Base-by-base conservation (phyloP, 164 flowering plant species). In the Annona squamosa region DNA sequence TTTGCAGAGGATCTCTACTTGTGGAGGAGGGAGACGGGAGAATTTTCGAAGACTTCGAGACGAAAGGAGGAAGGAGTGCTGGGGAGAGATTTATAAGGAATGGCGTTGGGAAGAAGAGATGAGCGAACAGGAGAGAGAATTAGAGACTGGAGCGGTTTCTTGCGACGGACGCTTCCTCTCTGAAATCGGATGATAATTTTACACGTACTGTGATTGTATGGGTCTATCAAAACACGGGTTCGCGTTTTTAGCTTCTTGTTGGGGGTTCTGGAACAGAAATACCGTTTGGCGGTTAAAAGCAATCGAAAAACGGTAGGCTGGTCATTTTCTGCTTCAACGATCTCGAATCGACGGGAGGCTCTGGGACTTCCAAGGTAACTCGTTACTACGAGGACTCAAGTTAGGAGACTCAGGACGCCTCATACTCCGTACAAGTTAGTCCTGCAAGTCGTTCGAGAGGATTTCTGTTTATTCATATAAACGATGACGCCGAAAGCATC, bases 111-210 rank as follows among this genome's bases (percentile, higher is more conserved):
- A 73, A 56, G 61, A 9, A 68, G 76, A 66, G 68, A 62, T 72
- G 59, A 41, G 18, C 9, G 66, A 3, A 26, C 12, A 56, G 61
- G 12, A 56, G 61, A 63, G 42, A 63, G 0, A 63, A 10, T 4
- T 26, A 1, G 65, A 61, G 64, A 61, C 18, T 26, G 2, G 12
- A n/a, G 3, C 41, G 75, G 69, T 83, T 82, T 78, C 84, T 82
- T 84, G 86, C 59, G 56, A 69, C 52, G 69, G 80, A 82, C 82
- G 88, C 74, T 73, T 81, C 73, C 59, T 4, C 17, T 71, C 41
- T 10, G 26, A 16, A 16, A 16, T 5, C 3, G 7, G 41, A 19
- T 65, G 41, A n/a, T 46, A 43, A 12, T 65, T 65, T 13, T 43
- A 65, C 16, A 16, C n/a, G 43, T 37, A 26, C 37, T 26, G 17